phyloP scores from a whole-genome alignment of 345 rosid species.

The Moricandia moricandioides region DNA sequence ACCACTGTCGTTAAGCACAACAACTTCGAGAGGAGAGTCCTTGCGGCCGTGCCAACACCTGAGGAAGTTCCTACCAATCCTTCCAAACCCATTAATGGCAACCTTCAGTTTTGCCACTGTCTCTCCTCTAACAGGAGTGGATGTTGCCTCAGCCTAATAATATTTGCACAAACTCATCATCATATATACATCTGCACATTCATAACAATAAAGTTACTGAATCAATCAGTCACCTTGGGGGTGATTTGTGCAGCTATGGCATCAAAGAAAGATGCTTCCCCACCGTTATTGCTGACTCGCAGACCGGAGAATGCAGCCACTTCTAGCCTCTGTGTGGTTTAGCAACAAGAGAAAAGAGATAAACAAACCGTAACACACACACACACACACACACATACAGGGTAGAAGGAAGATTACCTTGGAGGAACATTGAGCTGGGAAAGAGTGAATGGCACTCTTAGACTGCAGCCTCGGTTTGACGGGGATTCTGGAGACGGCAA shows the following conservation, averaged over 20 bases:
- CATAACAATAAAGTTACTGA: not conserved
- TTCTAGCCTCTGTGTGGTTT: slow-evolving; percentile 59
- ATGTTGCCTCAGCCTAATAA: slow-evolving; percentile 45
- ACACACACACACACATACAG: not conserved
- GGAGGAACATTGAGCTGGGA: slow-evolving; percentile 72
- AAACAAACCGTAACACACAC: slow-evolving; percentile 1
- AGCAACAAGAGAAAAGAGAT: not conserved
- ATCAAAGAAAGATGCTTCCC: slow-evolving; percentile 69
- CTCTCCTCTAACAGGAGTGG: slow-evolving; percentile 56
- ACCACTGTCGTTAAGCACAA: slow-evolving; percentile 94
- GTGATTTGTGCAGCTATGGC: slow-evolving; percentile 68
- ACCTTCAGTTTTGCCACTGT: slow-evolving; percentile 89
- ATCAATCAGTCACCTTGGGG: slow-evolving; percentile 51
- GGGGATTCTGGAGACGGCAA: slow-evolving; percentile 78
- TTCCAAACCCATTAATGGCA: slow-evolving; percentile 94
- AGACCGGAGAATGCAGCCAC: slow-evolving; percentile 79
- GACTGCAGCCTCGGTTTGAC: slow-evolving; percentile 58
- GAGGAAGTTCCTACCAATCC: slow-evolving; percentile 97
- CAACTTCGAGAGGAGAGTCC: slow-evolving; percentile 86
- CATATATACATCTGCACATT: not conserved
- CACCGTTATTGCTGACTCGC: slow-evolving; percentile 44
- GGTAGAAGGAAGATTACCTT: slow-evolving; percentile 45
- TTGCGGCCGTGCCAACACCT: slow-evolving; percentile 98
- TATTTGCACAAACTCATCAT: slow-evolving; percentile 22
- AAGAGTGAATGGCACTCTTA: slow-evolving; percentile 48